Evolutionary conservation across 305 asterid species (phyloP), one percentile per base, ranked within the genome.

Genomic region (Solanum hybrid): DNA sequence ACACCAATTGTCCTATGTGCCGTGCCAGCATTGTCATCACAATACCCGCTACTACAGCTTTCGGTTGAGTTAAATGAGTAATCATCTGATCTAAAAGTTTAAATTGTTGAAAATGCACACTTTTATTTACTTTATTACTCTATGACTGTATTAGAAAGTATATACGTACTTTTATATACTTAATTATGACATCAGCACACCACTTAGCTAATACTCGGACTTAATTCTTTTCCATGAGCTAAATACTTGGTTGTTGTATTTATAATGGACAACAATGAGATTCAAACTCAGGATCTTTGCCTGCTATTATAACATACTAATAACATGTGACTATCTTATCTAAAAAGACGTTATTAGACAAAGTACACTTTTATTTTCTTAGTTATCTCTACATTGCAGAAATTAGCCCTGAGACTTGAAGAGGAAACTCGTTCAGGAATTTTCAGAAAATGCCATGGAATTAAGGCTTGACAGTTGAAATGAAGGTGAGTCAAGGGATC

Each of bases 321-420:
- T 71, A 3, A 16, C n/a, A 11, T 79, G 60, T n/a, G 85, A 79
- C 6, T 13, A 22, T 75, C 32, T n/a, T 38, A 3, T 36, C 2
- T n/a, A 36, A 36, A 11, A 66, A 13, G 60, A 42, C 7, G 32
- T 11, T 35, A n/a, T 35, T 24, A 78, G 22, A 78, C 0, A 11
- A 12, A 11, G 40, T 36, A 77, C 29, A 78, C 29, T 35, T 60
- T 77, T 36, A 35, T 77, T 77, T 31, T 17, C 46, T 34, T 77
- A 17, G 38, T 78, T 78, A 77, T 36, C 5, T 10, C 3, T 79
- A 11, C 12, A 5, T 27, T 86, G 85, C 90, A 87, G 73, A 76
- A 66, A 89, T 87, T 93, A 11, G 93, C 86, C 17, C 90, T 91
- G 12, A 92, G 88, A 79, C 90, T 6, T 31, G 86, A 40, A 2